Base-by-base conservation (phyloP, 352 stramenopile genomes). In the Thraustochytrium sp. region DNA sequence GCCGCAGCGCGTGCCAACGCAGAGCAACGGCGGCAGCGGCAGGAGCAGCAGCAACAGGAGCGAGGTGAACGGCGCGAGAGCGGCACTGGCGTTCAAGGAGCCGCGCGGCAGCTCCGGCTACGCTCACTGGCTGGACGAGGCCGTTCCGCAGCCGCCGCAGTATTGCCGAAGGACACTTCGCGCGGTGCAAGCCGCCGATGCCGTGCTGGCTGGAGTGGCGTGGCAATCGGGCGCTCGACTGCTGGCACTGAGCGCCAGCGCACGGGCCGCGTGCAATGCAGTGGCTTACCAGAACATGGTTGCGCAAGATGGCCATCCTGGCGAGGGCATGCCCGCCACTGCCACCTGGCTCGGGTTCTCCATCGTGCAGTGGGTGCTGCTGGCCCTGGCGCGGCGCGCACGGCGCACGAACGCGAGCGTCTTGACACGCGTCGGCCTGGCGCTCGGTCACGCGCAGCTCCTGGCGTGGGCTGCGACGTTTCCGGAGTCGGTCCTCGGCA, bases 281-380 rank as follows among this genome's bases (percentile, higher is more conserved):
- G 23, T 51, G 23, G 21, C 46, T 11, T 64, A 77, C 23, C 42
- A 77, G 23, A 21, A 34, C 21, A 65, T 64, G 1, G n/a, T n/a
- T n/a, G n/a, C n/a, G n/a, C n/a, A n/a, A n/a, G n/a, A n/a, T n/a
- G n/a, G n/a, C n/a, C n/a, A n/a, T n/a, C n/a, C n/a, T n/a, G n/a
- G n/a, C n/a, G 63, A 46, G 68, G 68, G 44, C 29, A 4, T 13
- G n/a, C 26, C 65, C 11, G 49, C n/a, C n/a, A n/a, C n/a, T n/a
- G n/a, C n/a, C n/a, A 77, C 34, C 5, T 77, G 65, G 48, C 44
- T 26, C 4, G 68, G 68, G 3, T 80, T 80, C 13, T 46, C 68
- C 5, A 31, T 31, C 2, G 13, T 80, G 51, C 68, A 80, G 34
- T 23, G 42, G 0, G 8, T 72, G 18, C 36, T 77, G 3, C 37